Conservation (phyloP, 2,329 filamentous ascomycete species). For the Corniculantispora saksenae region DNA sequence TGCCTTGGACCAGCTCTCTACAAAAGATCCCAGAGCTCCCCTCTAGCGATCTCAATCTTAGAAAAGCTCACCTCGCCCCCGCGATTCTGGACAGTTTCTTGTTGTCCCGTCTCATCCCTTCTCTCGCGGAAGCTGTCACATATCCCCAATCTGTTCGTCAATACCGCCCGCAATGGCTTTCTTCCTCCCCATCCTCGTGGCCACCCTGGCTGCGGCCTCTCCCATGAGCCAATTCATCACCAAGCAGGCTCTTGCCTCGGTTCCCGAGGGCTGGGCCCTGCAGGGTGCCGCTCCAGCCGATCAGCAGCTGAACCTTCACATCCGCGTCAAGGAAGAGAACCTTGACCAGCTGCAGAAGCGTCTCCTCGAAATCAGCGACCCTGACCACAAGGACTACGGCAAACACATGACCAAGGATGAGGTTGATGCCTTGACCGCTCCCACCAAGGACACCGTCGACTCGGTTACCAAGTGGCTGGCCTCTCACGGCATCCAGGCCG, state of each 20-base stretch:
- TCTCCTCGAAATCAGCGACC: slow-evolving; percentile 17
- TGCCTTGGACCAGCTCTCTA: background rate
- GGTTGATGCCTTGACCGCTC: slow-evolving; percentile 20
- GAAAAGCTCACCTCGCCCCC: background rate
- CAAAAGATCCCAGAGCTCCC: background rate
- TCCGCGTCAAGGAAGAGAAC: slow-evolving; percentile 20
- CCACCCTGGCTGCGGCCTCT: slow-evolving; percentile 17
- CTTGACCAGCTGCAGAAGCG: slow-evolving; percentile 19
- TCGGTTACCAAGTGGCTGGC: slow-evolving; percentile 19
- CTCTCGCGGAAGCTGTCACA: background rate
- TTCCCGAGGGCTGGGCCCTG: slow-evolving; percentile 13
- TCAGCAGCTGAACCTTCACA: slow-evolving; percentile 16
- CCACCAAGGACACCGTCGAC: slow-evolving; percentile 14
- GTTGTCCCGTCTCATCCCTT: background rate
- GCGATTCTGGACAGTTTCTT: background rate
- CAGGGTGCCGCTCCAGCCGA: slow-evolving; percentile 11
- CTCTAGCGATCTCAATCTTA: too few species aligned
- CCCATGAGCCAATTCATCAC: slow-evolving; percentile 15
- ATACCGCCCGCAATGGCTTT: slow-evolving; percentile 2
- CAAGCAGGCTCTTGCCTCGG: slow-evolving; percentile 15
- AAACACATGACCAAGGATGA: slow-evolving; percentile 22
- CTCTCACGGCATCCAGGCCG: slow-evolving; percentile 16
- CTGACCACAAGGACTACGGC: slow-evolving; percentile 18
- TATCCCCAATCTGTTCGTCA: background rate
- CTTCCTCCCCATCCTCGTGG: slow-evolving; percentile 18